Base-by-base conservation (phyloP, 2,329 filamentous ascomycete genomes). In the Hypoxylon sp. region DNA sequence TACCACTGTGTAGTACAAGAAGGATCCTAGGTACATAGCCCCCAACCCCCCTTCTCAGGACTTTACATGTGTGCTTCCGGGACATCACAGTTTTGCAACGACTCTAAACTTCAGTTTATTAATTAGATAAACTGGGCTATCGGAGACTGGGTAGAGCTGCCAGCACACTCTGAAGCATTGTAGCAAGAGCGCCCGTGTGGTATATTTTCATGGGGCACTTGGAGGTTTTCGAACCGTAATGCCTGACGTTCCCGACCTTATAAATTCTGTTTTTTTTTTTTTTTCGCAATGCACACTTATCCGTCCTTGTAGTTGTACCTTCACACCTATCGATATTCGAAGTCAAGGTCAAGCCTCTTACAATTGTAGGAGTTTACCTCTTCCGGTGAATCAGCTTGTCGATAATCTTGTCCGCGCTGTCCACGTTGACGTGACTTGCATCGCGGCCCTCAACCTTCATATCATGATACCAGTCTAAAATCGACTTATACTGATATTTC, bases 381-480 rank as follows among this genome's bases (percentile, higher is more conserved):
- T 65, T 66, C 32, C 39, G 39, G 4, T 62, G 57, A 15, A 47
- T 29, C 1, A 70, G 52, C 55, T 27, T 48, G 2, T 21, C 24
- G 21, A 84, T 82, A 7, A 87, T 77, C 6, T 60, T 72, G 32
- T 83, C 77, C 81, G 83, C 88, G 2, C 75, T 63, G 32, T 76
- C 77, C 4, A 89, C 82, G 3, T 76, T 72, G 3, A 89, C 77
- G 67, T 88, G 86, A 56, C 83, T 82, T 60, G 80, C 86, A 0
- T 81, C 82, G 19, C 86, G 80, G 1, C 84, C 85, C 72, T 86
- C 84, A 0, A 74, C 73, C 24, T 79, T 71, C 68, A 86, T 84
- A 39, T 82, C 78, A 2, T 72, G 70, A 68, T 89, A 89, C 87
- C 87, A 89, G 3, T 83, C 76, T 65, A 79, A 65, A 1, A 87